Percentiles rank a stretch among this genome's conserved stretches.
These are phyloP conservation scores for Calonectria henricotiae DNA, from an alignment of 2,329 filamentous ascomycete genomes.

Conservation along the genomic window DNA sequence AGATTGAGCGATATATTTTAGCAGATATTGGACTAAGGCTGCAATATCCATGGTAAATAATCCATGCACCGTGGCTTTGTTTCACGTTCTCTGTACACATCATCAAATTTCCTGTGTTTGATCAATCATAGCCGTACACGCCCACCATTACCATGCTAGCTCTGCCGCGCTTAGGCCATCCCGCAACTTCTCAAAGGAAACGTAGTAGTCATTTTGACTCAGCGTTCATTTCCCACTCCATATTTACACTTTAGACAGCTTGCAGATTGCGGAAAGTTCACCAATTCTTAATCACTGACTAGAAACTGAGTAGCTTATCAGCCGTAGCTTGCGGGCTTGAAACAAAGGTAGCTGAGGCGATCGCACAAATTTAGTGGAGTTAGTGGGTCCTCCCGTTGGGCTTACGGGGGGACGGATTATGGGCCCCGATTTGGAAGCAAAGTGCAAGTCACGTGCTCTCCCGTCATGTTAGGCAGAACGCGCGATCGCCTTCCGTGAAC, in stretches of 20 bases:
- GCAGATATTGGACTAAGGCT: not conserved
- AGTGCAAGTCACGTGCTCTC: conserved; percentile 53
- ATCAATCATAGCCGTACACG: conserved; percentile 23
- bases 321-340: not conserved
- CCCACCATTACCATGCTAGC: not conserved
- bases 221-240: not conserved
- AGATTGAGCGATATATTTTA: not conserved
- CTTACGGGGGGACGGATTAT: conserved; percentile 27
- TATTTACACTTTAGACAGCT: not conserved
- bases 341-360: conserved; percentile 12
- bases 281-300: not conserved
- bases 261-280: not conserved
- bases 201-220: not conserved
- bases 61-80: conserved; percentile 2
- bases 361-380: conserved; percentile 38
- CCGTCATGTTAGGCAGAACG: conserved; percentile 47
- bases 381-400: conserved; percentile 37
- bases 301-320: not conserved
- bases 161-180: conserved; percentile 8
- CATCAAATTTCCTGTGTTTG: conserved; percentile 1
- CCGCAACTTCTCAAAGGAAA: not conserved
- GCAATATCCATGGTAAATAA: not conserved
- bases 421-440: conserved; percentile 31
- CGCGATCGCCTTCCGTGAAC: conserved; percentile 50
- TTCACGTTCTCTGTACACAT: conserved; percentile 4